Percentiles rank a stretch among this genome's conserved stretches.
Evolutionary conservation across 768 basidiomycete species (phyloP).

Genomic region (Pleurotus djamor): DNA sequence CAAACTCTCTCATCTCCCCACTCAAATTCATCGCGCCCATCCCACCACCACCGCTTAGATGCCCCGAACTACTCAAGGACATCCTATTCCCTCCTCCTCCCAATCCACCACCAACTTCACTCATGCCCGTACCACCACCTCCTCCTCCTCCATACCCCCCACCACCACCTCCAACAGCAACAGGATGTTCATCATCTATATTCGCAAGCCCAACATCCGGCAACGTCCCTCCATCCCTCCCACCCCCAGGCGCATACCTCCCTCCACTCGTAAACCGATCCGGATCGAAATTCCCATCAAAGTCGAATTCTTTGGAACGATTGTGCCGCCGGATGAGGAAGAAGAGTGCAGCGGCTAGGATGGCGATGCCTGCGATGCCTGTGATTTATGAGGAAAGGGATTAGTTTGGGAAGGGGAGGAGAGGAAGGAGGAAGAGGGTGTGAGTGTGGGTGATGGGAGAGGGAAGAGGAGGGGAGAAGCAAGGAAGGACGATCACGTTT

Average conservation of each 20-base stretch:
- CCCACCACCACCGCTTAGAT: background rate
- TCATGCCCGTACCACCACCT: background rate
- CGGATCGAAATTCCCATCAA: slow-evolving; percentile 42
- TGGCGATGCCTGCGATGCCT: slow-evolving; percentile 27
- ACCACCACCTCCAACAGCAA: background rate
- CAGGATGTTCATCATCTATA: background rate
- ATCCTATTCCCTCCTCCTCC: too few relatives aligned
- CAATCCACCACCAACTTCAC: background rate
- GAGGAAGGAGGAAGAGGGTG: background rate
- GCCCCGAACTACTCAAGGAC: too few relatives aligned
- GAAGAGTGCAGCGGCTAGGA: slow-evolving; percentile 19
- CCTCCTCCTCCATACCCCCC: too few relatives aligned
- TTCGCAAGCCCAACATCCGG: background rate
- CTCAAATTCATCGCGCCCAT: slow-evolving; percentile 4
- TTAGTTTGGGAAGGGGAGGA: background rate
- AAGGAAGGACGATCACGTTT: too few relatives aligned
- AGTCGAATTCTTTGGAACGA: slow-evolving; percentile 17
- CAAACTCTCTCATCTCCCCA: slow-evolving; percentile 5
- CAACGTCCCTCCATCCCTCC: background rate
- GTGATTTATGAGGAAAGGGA: background rate
- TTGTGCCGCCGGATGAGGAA: slow-evolving; percentile 24
- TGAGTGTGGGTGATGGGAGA: too few relatives aligned
- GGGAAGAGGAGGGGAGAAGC: background rate
- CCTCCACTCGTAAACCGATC: slow-evolving; percentile 15
- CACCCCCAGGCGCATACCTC: slow-evolving; percentile 11